Evolutionary conservation across 805 yeast species (phyloP).

Genomic region (Metschnikowia cubensis): DNA sequence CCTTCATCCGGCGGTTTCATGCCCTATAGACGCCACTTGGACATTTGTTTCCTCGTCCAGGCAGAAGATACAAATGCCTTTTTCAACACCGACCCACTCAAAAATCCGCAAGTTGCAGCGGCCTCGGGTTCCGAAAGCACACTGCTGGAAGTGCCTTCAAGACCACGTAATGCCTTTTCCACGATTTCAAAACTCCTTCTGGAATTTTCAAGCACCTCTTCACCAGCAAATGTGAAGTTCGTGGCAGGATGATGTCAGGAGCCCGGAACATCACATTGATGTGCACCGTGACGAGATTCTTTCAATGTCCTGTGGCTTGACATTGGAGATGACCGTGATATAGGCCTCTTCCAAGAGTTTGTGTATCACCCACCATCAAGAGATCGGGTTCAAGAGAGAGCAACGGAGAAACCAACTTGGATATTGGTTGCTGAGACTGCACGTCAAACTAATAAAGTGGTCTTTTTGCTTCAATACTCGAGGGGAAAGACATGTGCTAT

Average conservation of each 20-base stretch:
- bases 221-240: conserved; percentile 45
- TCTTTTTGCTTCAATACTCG: conserved; percentile 78
- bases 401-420: conserved; percentile 75
- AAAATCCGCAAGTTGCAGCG: conserved; percentile 15
- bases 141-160: conserved; percentile 37
- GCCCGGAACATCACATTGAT: conserved; percentile 43
- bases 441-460: conserved; percentile 75
- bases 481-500: conserved; percentile 86
- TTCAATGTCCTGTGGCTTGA: conserved; percentile 78
- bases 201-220: conserved; percentile 41
- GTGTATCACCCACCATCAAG: conserved; percentile 73
- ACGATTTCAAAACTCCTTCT: conserved; percentile 31
- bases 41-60: conserved; percentile 27
- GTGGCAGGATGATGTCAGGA: conserved; percentile 44
- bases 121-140: conserved; percentile 24
- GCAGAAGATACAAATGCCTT: conserved; percentile 7
- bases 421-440: conserved; percentile 76
- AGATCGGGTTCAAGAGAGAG: conserved; percentile 73
- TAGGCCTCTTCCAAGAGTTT: conserved; percentile 67
- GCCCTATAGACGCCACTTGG: conserved; percentile 31
- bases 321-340: conserved; percentile 74
- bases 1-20: conserved; percentile 33
- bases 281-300: conserved; percentile 53
- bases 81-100: not conserved
- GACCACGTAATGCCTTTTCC: conserved; percentile 32